A percentile compares a stretch with the other conserved stretches of the same genome.
Conservation (phyloP, 495 filamentous ascomycete genomes). For the Aspergillus steynii region DNA sequence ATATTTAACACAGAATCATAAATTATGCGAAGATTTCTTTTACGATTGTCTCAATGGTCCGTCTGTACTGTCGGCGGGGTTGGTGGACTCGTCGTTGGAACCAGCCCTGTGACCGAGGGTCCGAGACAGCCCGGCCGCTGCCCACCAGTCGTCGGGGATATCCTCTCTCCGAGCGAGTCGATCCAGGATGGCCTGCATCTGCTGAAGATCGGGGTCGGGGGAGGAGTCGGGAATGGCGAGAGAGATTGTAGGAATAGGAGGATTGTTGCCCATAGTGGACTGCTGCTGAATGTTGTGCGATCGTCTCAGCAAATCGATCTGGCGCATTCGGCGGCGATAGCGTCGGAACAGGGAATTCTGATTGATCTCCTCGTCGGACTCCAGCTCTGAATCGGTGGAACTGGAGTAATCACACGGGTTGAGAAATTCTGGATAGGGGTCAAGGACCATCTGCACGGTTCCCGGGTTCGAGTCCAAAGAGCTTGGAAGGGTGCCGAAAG, state of each 20-base stretch:
- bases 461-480: constrained; percentile 21
- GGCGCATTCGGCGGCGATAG: constrained; percentile 20
- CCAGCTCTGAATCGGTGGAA: constrained; percentile 37
- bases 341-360: constrained; percentile 24
- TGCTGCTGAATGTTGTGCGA: constrained; percentile 22
- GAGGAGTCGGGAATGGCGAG: constrained; percentile 36
- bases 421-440: constrained; percentile 43
- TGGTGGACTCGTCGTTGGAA: constrained; percentile 24
- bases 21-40: constrained; percentile 8
- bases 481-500: constrained; percentile 30
- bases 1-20: constrained; percentile 20
- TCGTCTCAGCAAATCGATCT: constrained; percentile 28
- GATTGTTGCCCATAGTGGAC: constrained; percentile 41
- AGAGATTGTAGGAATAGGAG: constrained; percentile 39
- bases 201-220: constrained; percentile 49
- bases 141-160: constrained; percentile 79
- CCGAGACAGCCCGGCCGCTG: constrained; percentile 65
- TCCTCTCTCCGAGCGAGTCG: constrained; percentile 65
- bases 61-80: constrained; percentile 23
- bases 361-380: constrained; percentile 29
- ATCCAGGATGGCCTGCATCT: constrained; percentile 68
- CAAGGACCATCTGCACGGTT: constrained; percentile 32
- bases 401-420: constrained; percentile 45
- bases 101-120: constrained; percentile 41
- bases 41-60: constrained; percentile 18